A percentile compares a stretch with the other conserved stretches of the same genome.
phyloP scores from a whole-genome alignment of 2,329 filamentous ascomycete genomes.

The Dothistroma pini region DNA sequence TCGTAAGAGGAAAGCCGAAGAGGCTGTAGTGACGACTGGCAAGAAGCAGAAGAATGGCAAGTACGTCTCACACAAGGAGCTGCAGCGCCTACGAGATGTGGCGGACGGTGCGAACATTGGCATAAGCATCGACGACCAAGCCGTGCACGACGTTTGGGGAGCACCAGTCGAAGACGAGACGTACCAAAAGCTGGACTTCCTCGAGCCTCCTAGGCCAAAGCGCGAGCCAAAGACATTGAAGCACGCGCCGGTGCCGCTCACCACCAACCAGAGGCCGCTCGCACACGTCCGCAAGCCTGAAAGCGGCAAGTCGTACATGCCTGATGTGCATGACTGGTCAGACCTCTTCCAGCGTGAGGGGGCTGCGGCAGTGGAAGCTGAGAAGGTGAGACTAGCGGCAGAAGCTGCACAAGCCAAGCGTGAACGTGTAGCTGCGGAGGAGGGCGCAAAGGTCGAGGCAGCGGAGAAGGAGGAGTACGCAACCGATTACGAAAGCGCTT shows the following conservation, averaged over 20 bases:
- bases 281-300: conserved; percentile 75
- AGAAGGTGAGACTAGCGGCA: conserved; percentile 67
- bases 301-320: conserved; percentile 90
- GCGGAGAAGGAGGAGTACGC: conserved; percentile 68
- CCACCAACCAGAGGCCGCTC: conserved; percentile 74
- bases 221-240: conserved; percentile 73
- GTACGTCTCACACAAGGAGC: conserved; percentile 75
- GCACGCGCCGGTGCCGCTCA: conserved; percentile 72
- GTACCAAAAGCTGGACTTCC: conserved; percentile 53
- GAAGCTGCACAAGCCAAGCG: conserved; percentile 64
- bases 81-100: conserved; percentile 70
- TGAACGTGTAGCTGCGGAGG: conserved; percentile 66
- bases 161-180: conserved; percentile 47
- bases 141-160: conserved; percentile 75
- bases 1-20: conserved; percentile 70
- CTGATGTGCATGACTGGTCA: conserved; percentile 80
- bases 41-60: conserved; percentile 77
- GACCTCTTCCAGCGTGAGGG: conserved; percentile 70
- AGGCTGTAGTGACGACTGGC: conserved; percentile 54
- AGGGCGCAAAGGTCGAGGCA: conserved; percentile 70
- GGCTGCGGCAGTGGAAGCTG: conserved; percentile 72
- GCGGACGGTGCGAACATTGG: conserved; percentile 63
- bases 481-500: conserved; percentile 66
- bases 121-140: conserved; percentile 53
- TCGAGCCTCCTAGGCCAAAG: conserved; percentile 59